Base-by-base conservation (phyloP, 169 alveolate species). In the Eimeria tenella region DNA sequence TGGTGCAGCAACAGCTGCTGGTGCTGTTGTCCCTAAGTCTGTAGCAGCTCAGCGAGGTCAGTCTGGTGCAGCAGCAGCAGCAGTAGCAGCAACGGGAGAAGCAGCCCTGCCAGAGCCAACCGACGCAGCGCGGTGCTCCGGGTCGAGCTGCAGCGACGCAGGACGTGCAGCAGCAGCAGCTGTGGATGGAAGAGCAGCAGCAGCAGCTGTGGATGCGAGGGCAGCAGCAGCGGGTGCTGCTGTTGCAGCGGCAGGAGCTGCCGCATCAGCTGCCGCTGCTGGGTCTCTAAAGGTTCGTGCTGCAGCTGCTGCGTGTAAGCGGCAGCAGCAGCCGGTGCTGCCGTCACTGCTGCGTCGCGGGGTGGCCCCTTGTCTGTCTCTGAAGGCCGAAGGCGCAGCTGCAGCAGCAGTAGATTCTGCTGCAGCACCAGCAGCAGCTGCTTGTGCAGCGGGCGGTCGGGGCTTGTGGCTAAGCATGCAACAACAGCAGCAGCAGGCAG, bases 401-500 rank as follows among this genome's bases (percentile, higher is more conserved):
- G 63, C 68, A 52, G 87, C 87, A 77, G 70, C 86, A 50, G 56
- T 10, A 8, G 62, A 55, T 42, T 5, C 87, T 8, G 87, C 49
- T 77, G 87, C 87, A 7, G 87, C 87, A 19, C 62, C 86, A 50
- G 65, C 49, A 5, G 71, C 87, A 11, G 65, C 86, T 50, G 86
- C 86, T 52, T 56, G 63, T 15, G 63, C 86, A 42, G 65, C 86
- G 0, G 87, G 87, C 23, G 87, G 87, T 21, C 63, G 87, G 56
- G 87, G 87, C 19, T 21, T 77, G 87, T 77, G 87, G 87, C 53
- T 77, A 60, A 77, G 87, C 53, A 77, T 77, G 87, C 87, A 77
- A 52, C 87, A 77, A 65, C 87, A 77, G 70, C 87, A 77, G 87
- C 87, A 77, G 70, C 87, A 77, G 56, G 87, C 87, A n/a, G 87